phyloP scores from a whole-genome alignment of 768 basidiomycete genomes.

The Hysterangium stoloniferum region DNA sequence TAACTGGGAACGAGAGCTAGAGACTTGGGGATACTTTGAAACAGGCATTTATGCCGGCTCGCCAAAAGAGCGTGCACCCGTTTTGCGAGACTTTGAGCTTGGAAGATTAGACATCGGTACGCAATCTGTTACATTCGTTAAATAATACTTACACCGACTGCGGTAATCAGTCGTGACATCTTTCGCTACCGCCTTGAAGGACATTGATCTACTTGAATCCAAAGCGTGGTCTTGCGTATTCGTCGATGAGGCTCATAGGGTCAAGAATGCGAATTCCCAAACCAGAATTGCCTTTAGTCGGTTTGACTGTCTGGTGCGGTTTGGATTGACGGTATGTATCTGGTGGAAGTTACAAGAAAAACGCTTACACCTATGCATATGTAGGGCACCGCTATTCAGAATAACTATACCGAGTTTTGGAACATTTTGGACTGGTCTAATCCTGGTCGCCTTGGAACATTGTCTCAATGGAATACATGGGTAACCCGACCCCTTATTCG shows the following conservation, averaged over 20 bases:
- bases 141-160: background rate
- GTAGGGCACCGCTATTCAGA: constrained; percentile 61
- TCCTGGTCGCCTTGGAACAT: constrained; percentile 66
- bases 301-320: constrained; percentile 59
- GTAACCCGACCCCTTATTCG: constrained; percentile 58
- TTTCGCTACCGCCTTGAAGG: constrained; percentile 64
- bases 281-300: constrained; percentile 62
- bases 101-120: constrained; percentile 80
- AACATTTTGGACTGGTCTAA: constrained; percentile 90
- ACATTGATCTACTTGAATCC: constrained; percentile 61
- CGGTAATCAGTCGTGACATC: constrained; percentile 62
- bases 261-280: constrained; percentile 72
- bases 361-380: background rate
- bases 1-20: constrained; percentile 88
- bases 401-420: constrained; percentile 86
- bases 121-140: constrained; percentile 21
- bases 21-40: constrained; percentile 95
- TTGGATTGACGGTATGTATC: constrained; percentile 78
- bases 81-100: constrained; percentile 65
- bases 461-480: constrained; percentile 68
- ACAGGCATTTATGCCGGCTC: constrained; percentile 61
- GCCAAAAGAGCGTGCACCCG: constrained; percentile 42
- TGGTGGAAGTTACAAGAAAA: constrained; percentile 28
- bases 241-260: constrained; percentile 85
- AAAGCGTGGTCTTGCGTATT: constrained; percentile 67